phyloP scores from a whole-genome alignment of 768 basidiomycete species.

The Auriscalpium microsporum region DNA sequence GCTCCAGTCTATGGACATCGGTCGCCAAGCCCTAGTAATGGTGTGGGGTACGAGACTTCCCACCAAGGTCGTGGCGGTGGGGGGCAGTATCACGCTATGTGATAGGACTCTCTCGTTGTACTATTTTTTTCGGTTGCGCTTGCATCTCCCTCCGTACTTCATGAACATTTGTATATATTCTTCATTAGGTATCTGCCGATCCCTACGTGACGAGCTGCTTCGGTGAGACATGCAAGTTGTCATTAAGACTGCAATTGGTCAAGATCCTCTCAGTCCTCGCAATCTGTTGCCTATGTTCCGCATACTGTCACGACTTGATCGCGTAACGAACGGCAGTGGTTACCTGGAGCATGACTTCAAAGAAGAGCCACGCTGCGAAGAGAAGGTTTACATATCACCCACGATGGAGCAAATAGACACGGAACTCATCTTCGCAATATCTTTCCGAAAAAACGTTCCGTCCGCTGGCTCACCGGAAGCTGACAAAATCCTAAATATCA shows the following conservation, averaged over 20 bases:
- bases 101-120: background rate
- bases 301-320: too few relatives aligned
- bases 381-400: background rate
- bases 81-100: background rate
- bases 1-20: background rate
- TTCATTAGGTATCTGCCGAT: too few relatives aligned
- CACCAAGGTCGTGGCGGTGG: background rate
- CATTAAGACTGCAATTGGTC: too few relatives aligned
- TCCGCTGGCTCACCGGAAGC: slow-evolving; percentile 27
- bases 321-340: too few relatives aligned
- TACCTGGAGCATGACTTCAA: too few relatives aligned
- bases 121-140: background rate
- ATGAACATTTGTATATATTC: background rate
- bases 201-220: too few relatives aligned
- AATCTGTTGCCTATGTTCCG: too few relatives aligned
- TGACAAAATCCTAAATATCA: slow-evolving; percentile 26
- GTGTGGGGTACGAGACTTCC: background rate
- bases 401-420: slow-evolving; percentile 17
- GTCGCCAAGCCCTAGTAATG: background rate
- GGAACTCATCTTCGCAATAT: slow-evolving; percentile 29
- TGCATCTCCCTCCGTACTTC: background rate
- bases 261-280: too few relatives aligned
- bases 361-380: background rate
- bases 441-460: slow-evolving; percentile 26
- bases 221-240: too few relatives aligned